Percentiles rank a stretch among this genome's conserved stretches.
These are phyloP conservation scores for Cinnamomum chago DNA, from an alignment of 164 flowering plant species.

Conservation along the genomic window DNA sequence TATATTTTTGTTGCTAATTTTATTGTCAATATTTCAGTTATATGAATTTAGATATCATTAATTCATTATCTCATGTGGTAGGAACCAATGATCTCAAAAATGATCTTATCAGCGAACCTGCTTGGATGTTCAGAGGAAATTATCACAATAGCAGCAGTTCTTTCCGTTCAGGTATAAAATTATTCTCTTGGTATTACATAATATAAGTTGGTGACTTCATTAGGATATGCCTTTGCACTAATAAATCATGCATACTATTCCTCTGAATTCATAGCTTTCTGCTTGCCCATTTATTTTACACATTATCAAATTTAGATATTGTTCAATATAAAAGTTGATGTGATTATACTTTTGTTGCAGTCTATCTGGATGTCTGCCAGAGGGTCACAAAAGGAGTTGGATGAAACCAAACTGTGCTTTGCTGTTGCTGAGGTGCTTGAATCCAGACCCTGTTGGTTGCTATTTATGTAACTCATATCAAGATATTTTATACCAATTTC, in stretches of 20 bases:
- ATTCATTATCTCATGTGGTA: slow-evolving; percentile 21
- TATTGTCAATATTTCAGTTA: not conserved
- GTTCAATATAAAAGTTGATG: not conserved
- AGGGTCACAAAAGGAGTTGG: slow-evolving; percentile 79
- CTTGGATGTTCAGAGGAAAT: slow-evolving; percentile 93
- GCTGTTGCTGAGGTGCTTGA: slow-evolving; percentile 90
- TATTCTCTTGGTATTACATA: not conserved
- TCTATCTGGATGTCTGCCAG: slow-evolving; percentile 80
- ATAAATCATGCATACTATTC: not conserved
- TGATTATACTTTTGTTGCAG: slow-evolving; percentile 37
- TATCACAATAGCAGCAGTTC: slow-evolving; percentile 75
- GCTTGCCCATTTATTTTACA: not conserved
- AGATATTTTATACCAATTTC: too few relatives aligned
- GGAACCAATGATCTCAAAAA: slow-evolving; percentile 95
- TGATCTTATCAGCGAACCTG: slow-evolving; percentile 68
- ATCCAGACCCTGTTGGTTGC: not conserved
- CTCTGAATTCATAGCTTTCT: not conserved
- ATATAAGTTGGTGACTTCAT: not conserved
- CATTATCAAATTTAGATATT: too few relatives aligned
- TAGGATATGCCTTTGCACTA: not conserved
- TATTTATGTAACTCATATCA: not conserved
- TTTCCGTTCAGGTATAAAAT: slow-evolving; percentile 47
- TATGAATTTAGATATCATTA: not conserved
- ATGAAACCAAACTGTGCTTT: slow-evolving; percentile 89
- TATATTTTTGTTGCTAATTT: not conserved